These are phyloP conservation scores for Lachancea dasiensis DNA, from an alignment of 805 yeast species.

Conservation along the genomic window DNA sequence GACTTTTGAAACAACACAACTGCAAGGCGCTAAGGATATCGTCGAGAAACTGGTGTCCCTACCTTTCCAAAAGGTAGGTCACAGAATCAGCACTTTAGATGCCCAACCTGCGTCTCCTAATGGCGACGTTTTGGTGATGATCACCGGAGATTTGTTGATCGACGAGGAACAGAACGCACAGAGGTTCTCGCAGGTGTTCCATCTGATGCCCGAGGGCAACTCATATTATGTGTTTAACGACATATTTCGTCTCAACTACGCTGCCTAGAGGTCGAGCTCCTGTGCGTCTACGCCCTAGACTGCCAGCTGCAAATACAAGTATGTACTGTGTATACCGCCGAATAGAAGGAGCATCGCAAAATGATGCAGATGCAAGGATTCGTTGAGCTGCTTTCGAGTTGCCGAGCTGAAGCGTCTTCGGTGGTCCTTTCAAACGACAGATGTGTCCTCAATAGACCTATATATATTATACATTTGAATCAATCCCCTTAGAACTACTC, in stretches of 20 bases:
- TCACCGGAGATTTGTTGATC: constrained; percentile 84
- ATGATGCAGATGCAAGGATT: too few species aligned
- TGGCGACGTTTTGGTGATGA: constrained; percentile 94
- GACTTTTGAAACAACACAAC: constrained; percentile 90
- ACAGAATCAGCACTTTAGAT: constrained; percentile 89
- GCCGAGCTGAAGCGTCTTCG: neutral
- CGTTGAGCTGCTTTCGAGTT: too few species aligned
- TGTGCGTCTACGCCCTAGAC: too few species aligned
- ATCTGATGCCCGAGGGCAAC: constrained; percentile 85
- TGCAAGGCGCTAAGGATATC: constrained; percentile 89
- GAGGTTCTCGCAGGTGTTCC: constrained; percentile 96
- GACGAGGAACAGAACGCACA: constrained; percentile 96
- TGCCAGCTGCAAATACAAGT: neutral
- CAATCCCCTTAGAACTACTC: too few species aligned
- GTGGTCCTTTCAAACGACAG: too few species aligned
- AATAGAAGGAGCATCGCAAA: neutral
- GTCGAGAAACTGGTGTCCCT: constrained; percentile 85
- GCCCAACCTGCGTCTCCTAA: constrained; percentile 95
- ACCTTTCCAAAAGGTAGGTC: constrained; percentile 90
- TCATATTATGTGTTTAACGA: constrained; percentile 95
- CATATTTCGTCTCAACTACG: constrained; percentile 90
- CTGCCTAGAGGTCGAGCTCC: too few species aligned
- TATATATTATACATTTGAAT: too few species aligned
- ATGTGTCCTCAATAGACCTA: too few species aligned
- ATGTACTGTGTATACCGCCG: constrained; percentile 1